These are phyloP conservation scores for Russula vinacea DNA, from an alignment of 768 basidiomycete species.

Conservation along the genomic window DNA sequence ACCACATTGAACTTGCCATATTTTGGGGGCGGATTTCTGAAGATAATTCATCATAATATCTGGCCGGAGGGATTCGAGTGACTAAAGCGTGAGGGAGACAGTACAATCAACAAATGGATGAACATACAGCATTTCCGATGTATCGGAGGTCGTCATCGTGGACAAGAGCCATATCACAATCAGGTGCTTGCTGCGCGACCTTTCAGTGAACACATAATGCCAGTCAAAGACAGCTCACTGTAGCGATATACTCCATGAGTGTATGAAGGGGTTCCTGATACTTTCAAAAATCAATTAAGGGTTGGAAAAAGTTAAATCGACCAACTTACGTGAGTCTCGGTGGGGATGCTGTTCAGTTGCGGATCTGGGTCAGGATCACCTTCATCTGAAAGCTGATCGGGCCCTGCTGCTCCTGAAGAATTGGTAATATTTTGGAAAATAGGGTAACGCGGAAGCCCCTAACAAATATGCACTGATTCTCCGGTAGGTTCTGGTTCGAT, in stretches of 20 bases:
- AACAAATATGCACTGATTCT: conserved; percentile 1
- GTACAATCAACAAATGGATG: background rate
- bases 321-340: background rate
- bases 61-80: background rate
- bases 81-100: background rate
- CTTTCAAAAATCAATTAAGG: background rate
- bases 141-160: conserved; percentile 5
- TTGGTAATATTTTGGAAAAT: background rate
- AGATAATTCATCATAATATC: background rate
- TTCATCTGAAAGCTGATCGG: background rate
- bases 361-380: background rate
- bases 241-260: conserved; percentile 1
- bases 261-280: conserved; percentile 6
- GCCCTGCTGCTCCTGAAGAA: conserved; percentile 3
- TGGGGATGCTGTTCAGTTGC: background rate
- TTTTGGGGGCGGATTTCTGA: background rate
- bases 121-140: background rate
- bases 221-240: background rate
- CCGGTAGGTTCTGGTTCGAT: background rate
- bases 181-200: conserved; percentile 1
- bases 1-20: background rate
- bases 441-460: background rate
- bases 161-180: background rate
- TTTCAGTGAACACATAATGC: background rate
- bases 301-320: no score